These are phyloP conservation scores for Rutstroemia sp. DNA, from an alignment of 2,329 filamentous ascomycete species.

Conservation along the genomic window DNA sequence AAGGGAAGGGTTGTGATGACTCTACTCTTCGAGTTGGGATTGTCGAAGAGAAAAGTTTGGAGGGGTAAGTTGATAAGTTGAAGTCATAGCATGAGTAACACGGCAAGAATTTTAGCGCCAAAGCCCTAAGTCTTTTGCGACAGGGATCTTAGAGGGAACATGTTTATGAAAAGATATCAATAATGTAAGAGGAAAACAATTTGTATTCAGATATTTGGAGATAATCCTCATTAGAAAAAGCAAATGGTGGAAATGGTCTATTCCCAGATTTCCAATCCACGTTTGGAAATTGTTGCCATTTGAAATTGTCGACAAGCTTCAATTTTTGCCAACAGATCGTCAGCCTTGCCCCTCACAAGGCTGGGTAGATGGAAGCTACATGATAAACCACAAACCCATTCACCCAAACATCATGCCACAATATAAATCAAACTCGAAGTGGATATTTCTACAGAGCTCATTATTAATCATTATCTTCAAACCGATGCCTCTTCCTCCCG, in stretches of 20 bases:
- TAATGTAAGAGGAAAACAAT: background rate
- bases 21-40: background rate
- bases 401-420: background rate
- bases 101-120: conserved; percentile 8
- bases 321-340: background rate
- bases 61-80: conserved; percentile 5
- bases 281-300: too few species aligned
- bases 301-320: too few species aligned
- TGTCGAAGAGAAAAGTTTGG: conserved; percentile 1
- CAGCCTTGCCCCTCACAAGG: background rate
- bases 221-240: too few species aligned
- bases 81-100: conserved; percentile 4
- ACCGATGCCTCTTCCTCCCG: background rate
- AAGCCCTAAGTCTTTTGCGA: conserved; percentile 1
- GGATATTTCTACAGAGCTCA: background rate
- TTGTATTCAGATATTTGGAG: too few species aligned
- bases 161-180: background rate
- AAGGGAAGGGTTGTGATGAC: background rate
- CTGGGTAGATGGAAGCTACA: background rate
- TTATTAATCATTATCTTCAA: conserved; percentile 8
- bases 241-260: too few species aligned
- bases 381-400: too few species aligned
- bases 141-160: background rate
- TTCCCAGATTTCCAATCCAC: too few species aligned
- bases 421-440: background rate